phyloP scores from a whole-genome alignment of 2,329 filamentous ascomycete species.

The Daldinia eschscholtzii region DNA sequence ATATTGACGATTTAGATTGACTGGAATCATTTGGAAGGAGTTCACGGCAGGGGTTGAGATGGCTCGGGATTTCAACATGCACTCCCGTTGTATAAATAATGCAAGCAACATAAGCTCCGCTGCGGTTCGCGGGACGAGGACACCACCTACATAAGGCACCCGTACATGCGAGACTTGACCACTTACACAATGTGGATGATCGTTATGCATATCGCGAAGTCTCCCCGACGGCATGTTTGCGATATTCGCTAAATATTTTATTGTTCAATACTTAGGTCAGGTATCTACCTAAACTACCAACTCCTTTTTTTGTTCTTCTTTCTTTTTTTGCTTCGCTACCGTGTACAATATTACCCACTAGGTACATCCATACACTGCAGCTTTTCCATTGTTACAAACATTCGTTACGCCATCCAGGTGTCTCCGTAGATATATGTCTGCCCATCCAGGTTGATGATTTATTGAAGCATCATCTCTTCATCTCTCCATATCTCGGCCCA shows the following conservation, averaged over 20 bases:
- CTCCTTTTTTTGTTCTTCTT: background rate
- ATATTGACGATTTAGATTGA: conserved; percentile 33
- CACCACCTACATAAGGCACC: conserved; percentile 36
- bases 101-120: conserved; percentile 44
- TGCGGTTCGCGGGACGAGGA: conserved; percentile 39
- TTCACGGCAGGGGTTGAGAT: conserved; percentile 37
- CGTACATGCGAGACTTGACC: conserved; percentile 18
- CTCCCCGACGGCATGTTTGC: conserved; percentile 34
- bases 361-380: background rate
- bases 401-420: conserved; percentile 36
- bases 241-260: conserved; percentile 1
- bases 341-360: background rate
- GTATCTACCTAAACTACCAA: background rate
- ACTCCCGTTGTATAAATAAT: conserved; percentile 41
- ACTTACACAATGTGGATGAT: conserved; percentile 21
- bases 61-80: conserved; percentile 41
- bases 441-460: conserved; percentile 36
- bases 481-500: conserved; percentile 6
- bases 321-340: background rate
- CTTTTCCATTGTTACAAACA: conserved; percentile 5
- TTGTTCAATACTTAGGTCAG: background rate
- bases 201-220: conserved; percentile 27
- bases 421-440: conserved; percentile 3
- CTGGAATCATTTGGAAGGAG: conserved; percentile 35
- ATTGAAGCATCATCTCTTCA: conserved; percentile 24